Evolutionary conservation across 2,329 filamentous ascomycete genomes (phyloP).

Genomic region (Chaetomium sp.): DNA sequence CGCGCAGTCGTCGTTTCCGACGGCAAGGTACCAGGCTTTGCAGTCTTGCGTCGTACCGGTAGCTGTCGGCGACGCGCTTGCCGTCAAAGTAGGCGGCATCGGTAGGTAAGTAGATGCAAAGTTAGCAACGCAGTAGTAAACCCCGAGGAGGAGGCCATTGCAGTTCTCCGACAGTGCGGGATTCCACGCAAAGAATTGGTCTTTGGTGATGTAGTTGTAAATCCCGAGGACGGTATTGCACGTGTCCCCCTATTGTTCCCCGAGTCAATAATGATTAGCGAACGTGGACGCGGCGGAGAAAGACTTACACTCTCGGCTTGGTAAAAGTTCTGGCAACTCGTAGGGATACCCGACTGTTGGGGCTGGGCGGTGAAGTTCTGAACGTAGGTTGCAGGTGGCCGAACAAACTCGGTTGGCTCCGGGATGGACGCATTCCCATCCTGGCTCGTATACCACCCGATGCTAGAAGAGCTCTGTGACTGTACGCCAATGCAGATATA

Average conservation of each 20-base stretch:
- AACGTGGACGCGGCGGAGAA: too few relatives aligned
- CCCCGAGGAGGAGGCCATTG: constrained; percentile 32
- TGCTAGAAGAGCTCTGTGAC: background rate
- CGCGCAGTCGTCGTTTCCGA: background rate
- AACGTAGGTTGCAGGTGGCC: constrained; percentile 2
- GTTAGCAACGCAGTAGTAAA: constrained; percentile 34
- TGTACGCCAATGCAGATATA: constrained; percentile 13
- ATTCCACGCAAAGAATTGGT: constrained; percentile 39
- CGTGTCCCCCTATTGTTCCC: constrained; percentile 15
- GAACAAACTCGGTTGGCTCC: background rate
- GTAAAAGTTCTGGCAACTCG: constrained; percentile 4
- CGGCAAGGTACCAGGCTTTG: constrained; percentile 5
- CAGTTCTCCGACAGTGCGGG: constrained; percentile 33
- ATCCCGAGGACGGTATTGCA: constrained; percentile 23
- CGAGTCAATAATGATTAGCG: background rate
- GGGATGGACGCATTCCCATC: constrained; percentile 8
- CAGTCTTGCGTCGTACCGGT: constrained; percentile 10
- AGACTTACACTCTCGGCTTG: constrained; percentile 1
- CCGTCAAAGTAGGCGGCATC: constrained; percentile 28
- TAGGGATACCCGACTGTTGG: background rate
- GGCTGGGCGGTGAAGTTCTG: constrained; percentile 13
- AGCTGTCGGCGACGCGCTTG: constrained; percentile 17
- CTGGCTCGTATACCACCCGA: background rate
- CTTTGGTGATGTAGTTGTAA: constrained; percentile 30
- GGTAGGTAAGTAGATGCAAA: constrained; percentile 20